Conservation (phyloP, 192 early-diverging fungal species). For the Umbelopsis vinacea region DNA sequence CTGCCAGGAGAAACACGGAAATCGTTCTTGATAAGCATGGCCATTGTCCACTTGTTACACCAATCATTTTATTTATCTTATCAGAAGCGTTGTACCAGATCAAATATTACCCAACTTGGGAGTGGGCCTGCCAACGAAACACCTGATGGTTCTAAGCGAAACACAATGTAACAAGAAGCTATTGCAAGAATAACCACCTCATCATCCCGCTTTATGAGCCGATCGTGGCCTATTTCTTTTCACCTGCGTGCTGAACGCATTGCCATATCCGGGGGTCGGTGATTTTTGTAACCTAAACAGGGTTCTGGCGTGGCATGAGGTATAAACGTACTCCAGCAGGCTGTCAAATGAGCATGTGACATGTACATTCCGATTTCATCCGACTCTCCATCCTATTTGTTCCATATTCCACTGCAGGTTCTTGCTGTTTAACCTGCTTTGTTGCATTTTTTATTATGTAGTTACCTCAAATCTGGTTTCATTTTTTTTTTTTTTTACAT, state of each 20-base stretch:
- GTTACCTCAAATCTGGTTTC: too few species aligned
- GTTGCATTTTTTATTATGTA: too few species aligned
- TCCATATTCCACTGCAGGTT: not conserved
- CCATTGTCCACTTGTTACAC: constrained; percentile 17
- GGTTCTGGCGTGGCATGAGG: not conserved
- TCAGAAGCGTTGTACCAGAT: constrained; percentile 11
- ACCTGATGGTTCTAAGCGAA: too few species aligned
- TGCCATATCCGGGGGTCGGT: constrained; percentile 8
- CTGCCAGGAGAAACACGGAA: constrained; percentile 20
- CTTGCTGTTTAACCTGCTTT: too few species aligned
- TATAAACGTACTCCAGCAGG: not conserved
- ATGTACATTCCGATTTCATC: constrained; percentile 16
- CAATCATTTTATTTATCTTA: constrained; percentile 10
- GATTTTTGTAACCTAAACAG: not conserved
- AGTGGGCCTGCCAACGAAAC: too few species aligned
- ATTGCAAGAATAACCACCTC: too few species aligned
- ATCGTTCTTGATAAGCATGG: constrained; percentile 12
- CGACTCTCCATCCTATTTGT: not conserved
- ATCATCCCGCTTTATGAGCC: too few species aligned
- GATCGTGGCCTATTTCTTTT: not conserved
- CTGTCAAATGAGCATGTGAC: constrained; percentile 21
- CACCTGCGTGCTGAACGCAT: too few species aligned
- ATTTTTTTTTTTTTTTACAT: too few species aligned
- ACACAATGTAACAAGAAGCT: too few species aligned
- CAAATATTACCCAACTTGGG: not conserved